Conservation (phyloP, 2,329 filamentous ascomycete species). For the Ophiostoma australiae region DNA sequence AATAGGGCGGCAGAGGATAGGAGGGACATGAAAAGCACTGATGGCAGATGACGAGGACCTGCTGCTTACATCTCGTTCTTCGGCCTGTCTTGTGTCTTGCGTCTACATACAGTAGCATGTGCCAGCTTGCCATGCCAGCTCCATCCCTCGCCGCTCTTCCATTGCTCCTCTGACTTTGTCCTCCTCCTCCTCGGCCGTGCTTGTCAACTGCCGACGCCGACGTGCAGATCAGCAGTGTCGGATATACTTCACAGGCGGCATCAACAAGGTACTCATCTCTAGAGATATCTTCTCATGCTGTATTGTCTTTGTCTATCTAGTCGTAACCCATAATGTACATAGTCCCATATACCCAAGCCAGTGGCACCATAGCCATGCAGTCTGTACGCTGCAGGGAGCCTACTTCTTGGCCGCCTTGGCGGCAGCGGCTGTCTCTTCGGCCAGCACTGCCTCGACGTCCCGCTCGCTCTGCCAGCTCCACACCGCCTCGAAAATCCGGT, state of each 20-base stretch:
- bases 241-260: too few species aligned
- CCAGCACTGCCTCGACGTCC: constrained; percentile 67
- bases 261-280: background rate
- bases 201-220: background rate
- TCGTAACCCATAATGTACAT: constrained; percentile 9
- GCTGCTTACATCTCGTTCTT: background rate
- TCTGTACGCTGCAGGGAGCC: background rate
- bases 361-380: background rate
- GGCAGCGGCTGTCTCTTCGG: constrained; percentile 52
- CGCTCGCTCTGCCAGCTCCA: constrained; percentile 67
- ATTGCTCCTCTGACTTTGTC: background rate
- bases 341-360: background rate
- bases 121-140: too few species aligned
- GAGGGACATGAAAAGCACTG: background rate
- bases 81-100: background rate
- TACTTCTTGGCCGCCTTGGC: constrained; percentile 27
- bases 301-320: constrained; percentile 8
- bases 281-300: background rate
- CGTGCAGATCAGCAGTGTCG: background rate
- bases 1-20: background rate
- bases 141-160: background rate
- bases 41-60: background rate
- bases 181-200: background rate
- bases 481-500: constrained; percentile 72
- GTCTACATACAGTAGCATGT: too few species aligned